Conservation (phyloP, 306 rosid species). For the Dryas drummondii region DNA sequence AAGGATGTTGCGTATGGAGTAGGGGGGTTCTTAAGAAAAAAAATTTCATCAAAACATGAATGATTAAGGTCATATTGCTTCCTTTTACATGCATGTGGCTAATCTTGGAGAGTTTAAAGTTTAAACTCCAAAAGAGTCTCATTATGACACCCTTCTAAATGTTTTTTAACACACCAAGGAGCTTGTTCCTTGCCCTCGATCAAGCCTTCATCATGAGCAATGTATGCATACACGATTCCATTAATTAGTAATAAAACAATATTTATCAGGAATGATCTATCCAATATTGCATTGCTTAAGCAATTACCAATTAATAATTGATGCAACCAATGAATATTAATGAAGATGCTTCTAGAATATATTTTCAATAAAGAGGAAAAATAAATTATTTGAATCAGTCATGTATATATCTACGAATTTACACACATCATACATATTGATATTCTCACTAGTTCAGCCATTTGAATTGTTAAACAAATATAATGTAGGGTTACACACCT, state of each 20-base stretch:
- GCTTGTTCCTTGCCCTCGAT: slow-evolving; percentile 23
- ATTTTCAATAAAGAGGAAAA: background rate
- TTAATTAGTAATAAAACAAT: background rate
- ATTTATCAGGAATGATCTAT: background rate
- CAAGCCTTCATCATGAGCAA: slow-evolving; percentile 37
- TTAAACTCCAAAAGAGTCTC: slow-evolving; percentile 23
- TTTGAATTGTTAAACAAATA: too few relatives aligned
- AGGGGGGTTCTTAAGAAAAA: too few relatives aligned
- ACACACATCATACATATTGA: too few relatives aligned
- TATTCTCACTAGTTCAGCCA: too few relatives aligned
- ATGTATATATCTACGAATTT: too few relatives aligned
- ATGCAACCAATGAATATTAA: background rate
- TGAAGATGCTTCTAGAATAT: background rate
- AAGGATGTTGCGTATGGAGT: too few relatives aligned
- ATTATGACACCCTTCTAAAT: slow-evolving; percentile 4
- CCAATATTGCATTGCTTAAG: slow-evolving; percentile 5
- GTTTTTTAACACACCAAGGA: slow-evolving; percentile 9
- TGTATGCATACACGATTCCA: slow-evolving; percentile 15
- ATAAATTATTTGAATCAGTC: background rate
- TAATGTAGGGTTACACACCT: too few relatives aligned
- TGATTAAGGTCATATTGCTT: slow-evolving; percentile 29
- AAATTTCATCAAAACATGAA: slow-evolving; percentile 12
- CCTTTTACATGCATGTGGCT: slow-evolving; percentile 13
- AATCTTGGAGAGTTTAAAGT: slow-evolving; percentile 17
- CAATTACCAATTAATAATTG: background rate